phyloP scores from a whole-genome alignment of 441 rosid species.

The Pelargonium fulgidum region DNA sequence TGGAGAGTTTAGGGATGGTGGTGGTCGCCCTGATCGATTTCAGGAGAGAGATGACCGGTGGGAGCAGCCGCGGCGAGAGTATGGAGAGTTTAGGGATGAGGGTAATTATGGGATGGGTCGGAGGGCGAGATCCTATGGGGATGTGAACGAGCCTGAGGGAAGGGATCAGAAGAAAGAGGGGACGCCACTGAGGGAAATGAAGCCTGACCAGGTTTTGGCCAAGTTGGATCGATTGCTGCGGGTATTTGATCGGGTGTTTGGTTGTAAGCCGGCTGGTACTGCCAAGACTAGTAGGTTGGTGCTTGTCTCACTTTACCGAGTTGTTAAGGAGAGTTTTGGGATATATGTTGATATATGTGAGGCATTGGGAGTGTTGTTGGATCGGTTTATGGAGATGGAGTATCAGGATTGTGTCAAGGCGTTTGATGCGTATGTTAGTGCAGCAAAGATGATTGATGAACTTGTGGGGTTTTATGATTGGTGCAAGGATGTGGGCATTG shows the following conservation, averaged over 20 bases:
- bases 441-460: conserved; percentile 91
- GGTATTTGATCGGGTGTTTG: conserved; percentile 69
- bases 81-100: conserved; percentile 46
- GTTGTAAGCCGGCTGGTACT: conserved; percentile 74
- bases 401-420: conserved; percentile 81
- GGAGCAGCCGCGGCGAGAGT: conserved; percentile 24
- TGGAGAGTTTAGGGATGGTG: conserved; percentile 35
- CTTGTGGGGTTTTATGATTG: conserved; percentile 62
- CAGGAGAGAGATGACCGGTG: not conserved
- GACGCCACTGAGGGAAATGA: conserved; percentile 83
- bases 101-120: conserved; percentile 42
- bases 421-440: conserved; percentile 69
- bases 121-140: conserved; percentile 76
- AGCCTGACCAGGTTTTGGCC: conserved; percentile 69
- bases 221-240: conserved; percentile 86
- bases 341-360: conserved; percentile 80
- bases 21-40: conserved; percentile 26
- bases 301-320: conserved; percentile 60
- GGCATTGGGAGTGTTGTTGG: conserved; percentile 82
- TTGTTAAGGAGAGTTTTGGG: conserved; percentile 83
- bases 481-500: conserved; percentile 88
- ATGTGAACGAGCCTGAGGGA: conserved; percentile 54
- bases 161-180: conserved; percentile 38
- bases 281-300: conserved; percentile 74
- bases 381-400: conserved; percentile 90